Evolutionary conservation across 345 rosid species (phyloP), one percentile per base, ranked within the genome.

Genomic region (Dovyalis caffra): DNA sequence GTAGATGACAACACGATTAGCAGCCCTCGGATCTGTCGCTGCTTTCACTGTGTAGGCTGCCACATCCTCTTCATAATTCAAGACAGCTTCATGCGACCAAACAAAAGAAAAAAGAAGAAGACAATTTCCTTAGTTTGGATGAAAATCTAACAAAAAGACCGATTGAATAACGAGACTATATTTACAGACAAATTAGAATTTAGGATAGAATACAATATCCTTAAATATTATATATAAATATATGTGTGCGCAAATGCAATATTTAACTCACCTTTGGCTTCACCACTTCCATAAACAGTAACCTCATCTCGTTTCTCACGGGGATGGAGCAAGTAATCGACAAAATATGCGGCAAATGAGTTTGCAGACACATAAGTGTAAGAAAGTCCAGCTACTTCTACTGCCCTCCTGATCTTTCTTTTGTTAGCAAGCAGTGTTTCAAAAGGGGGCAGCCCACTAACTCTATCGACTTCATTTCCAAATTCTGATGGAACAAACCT

Each of bases 401-500:
- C 78, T 4, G 83, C 81, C 70, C 87, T 74, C 66, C 87, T 74
- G 15, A 81, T 67, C 75, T 74, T 78, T 32, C 81, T 64, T 65
- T 84, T 84, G 60, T 72, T 79, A 12, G 20, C 81, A 18, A 82
- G 73, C 70, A 81, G 2, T 1, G 74, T 70, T 66, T 84, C 80
- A 25, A 82, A 76, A 0, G 85, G 81, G n/a, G 81, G 76, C 34
- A 82, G 53, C 16, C 71, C 79, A 6, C 72, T 74, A 21, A 74
- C 78, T 38, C 85, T 68, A 28, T 85, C 87, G 9, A 72, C 87
- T 28, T 85, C 87, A 5, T 77, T 82, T 4, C 87, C 87, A 35
- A 57, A 85, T 68, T 85, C 85, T 43, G 87, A 85, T 3, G 87
- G 87, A 25, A 85, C 67, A 76, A 85, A 85, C 51, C 85, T 85